Conservation (phyloP, 257 asterid genomes). For the Solanum chaucha region DNA sequence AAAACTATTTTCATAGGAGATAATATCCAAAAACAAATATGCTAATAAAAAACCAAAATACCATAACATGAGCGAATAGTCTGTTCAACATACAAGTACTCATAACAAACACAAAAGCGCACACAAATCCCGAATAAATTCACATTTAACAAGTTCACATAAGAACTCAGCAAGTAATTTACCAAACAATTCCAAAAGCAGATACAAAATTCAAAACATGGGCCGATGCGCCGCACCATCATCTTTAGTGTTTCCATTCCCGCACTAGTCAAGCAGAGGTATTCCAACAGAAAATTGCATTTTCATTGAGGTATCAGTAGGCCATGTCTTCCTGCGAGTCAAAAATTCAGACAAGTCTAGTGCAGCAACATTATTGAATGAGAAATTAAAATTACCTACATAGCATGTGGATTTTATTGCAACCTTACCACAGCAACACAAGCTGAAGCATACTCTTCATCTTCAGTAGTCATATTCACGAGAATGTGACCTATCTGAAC, state of each 20-base stretch:
- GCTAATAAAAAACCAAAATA: not conserved
- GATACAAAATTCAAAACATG: not conserved
- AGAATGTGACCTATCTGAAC: conserved; percentile 48
- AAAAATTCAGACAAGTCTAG: not conserved
- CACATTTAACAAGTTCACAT: not conserved
- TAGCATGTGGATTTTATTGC: not conserved
- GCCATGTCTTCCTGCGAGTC: not conserved
- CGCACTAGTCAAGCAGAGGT: not conserved
- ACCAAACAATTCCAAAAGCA: not conserved
- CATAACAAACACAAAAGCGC: not conserved
- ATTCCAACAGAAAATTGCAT: not conserved
- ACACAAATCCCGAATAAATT: not conserved
- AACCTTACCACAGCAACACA: conserved; percentile 2
- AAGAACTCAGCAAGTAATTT: not conserved
- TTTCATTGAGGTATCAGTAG: not conserved
- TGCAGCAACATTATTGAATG: not conserved
- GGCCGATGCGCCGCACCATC: not conserved
- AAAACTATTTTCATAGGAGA: not conserved
- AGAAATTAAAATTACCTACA: not conserved
- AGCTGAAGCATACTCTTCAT: not conserved
- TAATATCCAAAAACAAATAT: not conserved
- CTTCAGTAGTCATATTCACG: conserved; percentile 23
- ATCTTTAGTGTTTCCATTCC: not conserved
- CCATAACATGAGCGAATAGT: not conserved
- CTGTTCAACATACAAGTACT: not conserved